Evolutionary conservation across 352 stramenopile species (phyloP), one percentile per base, ranked within the genome.

Genomic region (Phytophthora pisi): DNA sequence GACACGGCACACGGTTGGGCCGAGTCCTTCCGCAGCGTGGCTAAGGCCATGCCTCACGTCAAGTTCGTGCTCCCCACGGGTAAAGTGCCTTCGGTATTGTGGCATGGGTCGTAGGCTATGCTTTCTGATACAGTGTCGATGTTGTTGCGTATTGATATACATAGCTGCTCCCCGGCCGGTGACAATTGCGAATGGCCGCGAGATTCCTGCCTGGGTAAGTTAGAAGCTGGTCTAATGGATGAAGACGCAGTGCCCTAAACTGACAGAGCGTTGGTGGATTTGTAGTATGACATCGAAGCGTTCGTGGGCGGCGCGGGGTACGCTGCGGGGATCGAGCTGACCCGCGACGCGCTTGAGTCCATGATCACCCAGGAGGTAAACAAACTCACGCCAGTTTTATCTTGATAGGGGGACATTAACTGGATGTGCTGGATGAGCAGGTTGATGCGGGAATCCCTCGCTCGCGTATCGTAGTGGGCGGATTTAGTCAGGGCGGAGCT

Each of bases 401-500:
- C 26, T 4, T 30, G 4, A 5, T 30, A 30, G 26, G 6, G 26
- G 26, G 26, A 30, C 5, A 30, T 6, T 30, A 30, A 30, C 2
- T 30, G 26, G 26, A 5, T 30, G 26, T 30, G 26, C 26, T 30
- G 26, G 26, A 30, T 30, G 26, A 30, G 26, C 42, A 82, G 72
- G 76, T 84, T 5, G 64, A 63, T 11, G 70, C 58, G 0, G 82
- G 85, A 9, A 88, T 98, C 20, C 88, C 91, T 1, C 91, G 92
- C 59, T 88, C 74, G 53, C 90, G 91, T n/a, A 97, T 99, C 62
- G 87, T 98, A 15, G 69, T 99, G 36, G 93, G 87, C 16, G 96
- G 96, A 31, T 99, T 98, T 72, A 96, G 80, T 51, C 95, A 99
- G 81, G 96, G 96, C 20, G 95, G 88, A 0, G 93, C 95, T 10